Percentiles rank a stretch among this genome's conserved stretches.
Evolutionary conservation across 495 filamentous ascomycete species (phyloP).

Genomic region (Penicillium salamii): DNA sequence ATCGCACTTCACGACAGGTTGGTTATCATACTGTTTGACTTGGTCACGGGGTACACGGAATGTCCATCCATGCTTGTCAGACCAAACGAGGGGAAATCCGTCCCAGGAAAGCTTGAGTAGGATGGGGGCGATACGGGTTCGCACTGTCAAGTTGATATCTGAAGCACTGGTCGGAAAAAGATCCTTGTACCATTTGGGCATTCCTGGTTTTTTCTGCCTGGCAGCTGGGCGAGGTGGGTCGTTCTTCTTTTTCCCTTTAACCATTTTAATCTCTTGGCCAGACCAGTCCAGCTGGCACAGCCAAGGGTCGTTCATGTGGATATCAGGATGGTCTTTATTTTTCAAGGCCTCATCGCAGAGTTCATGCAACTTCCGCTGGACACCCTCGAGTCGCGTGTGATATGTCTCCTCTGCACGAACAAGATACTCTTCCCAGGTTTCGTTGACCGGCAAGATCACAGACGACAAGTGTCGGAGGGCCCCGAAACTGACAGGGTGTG

Average conservation of each 20-base stretch:
- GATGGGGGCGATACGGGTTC: conserved; percentile 83
- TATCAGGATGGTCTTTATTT: conserved; percentile 62
- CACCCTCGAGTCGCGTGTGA: conserved; percentile 66
- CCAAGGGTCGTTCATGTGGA: conserved; percentile 81
- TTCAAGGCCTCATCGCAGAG: conserved; percentile 74
- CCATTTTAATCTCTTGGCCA: conserved; percentile 85
- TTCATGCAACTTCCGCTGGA: conserved; percentile 66
- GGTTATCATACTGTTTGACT: conserved; percentile 60
- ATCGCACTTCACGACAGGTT: conserved; percentile 69
- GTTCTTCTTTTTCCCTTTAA: conserved; percentile 81
- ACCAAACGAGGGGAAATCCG: conserved; percentile 85
- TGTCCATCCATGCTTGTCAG: conserved; percentile 87
- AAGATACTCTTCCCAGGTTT: conserved; percentile 83
- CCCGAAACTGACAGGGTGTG: conserved; percentile 96
- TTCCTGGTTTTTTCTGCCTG: conserved; percentile 88
- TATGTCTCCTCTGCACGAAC: conserved; percentile 82
- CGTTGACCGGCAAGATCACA: conserved; percentile 86
- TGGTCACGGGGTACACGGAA: conserved; percentile 72
- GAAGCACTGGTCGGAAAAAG: conserved; percentile 65
- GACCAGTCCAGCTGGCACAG: conserved; percentile 92
- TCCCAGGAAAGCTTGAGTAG: conserved; percentile 87
- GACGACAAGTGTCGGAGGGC: conserved; percentile 88
- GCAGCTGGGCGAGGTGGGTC: conserved; percentile 74
- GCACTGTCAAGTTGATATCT: conserved; percentile 74
- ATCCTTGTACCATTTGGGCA: conserved; percentile 95